A percentile compares a stretch with the other conserved stretches of the same genome.
These are phyloP conservation scores for Gomphus sp. DNA, from an alignment of 1,284 basidiomycete genomes.

Conservation along the genomic window DNA sequence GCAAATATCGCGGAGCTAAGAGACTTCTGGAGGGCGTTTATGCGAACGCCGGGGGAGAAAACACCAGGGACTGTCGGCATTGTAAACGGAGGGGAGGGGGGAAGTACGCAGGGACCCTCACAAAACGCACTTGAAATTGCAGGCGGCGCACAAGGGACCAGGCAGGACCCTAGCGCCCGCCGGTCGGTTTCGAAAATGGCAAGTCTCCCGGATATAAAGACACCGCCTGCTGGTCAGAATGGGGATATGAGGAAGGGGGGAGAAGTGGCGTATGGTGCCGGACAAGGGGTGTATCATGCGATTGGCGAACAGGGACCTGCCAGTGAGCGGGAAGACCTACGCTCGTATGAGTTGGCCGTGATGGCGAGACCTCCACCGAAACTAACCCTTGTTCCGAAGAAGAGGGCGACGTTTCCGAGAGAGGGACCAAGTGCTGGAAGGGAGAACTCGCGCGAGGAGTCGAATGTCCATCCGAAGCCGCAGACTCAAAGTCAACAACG, in stretches of 20 bases:
- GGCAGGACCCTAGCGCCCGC: constrained; percentile 7
- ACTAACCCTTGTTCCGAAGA: constrained; percentile 13
- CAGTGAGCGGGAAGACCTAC: constrained; percentile 42
- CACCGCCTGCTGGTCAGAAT: constrained; percentile 27
- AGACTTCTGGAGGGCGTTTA: constrained; percentile 69
- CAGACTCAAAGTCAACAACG: background rate
- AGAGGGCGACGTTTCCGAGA: constrained; percentile 15
- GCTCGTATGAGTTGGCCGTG: constrained; percentile 66
- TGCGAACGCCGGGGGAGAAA: constrained; percentile 39
- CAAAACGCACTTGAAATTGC: constrained; percentile 2
- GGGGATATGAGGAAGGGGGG: background rate
- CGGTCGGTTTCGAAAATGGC: constrained; percentile 44
- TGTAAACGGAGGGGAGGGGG: background rate
- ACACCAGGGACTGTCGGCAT: constrained; percentile 4
- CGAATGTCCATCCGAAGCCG: background rate
- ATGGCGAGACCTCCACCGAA: constrained; percentile 49
- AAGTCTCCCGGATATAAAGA: constrained; percentile 57
- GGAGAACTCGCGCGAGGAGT: constrained; percentile 11
- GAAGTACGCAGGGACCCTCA: background rate
- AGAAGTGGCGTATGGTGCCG: background rate
- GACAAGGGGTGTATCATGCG: background rate
- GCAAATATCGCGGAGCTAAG: constrained; percentile 47
- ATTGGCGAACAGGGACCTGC: background rate
- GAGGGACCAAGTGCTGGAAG: constrained; percentile 16
- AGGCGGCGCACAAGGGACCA: background rate